Evolutionary conservation across 768 basidiomycete species (phyloP).

Genomic region (Tricholoma hemisulphureum): DNA sequence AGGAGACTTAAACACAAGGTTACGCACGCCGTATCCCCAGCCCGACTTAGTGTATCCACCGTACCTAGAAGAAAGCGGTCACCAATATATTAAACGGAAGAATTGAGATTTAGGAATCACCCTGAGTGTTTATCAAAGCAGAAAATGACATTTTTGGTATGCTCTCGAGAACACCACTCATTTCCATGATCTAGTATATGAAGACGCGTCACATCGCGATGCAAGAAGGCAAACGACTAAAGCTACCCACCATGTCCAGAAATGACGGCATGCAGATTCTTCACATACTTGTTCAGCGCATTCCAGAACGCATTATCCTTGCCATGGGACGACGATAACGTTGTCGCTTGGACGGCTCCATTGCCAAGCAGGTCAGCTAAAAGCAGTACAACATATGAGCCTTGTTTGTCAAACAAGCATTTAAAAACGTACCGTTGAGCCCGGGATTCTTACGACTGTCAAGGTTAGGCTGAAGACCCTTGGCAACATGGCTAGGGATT

Average conservation of each 20-base stretch:
- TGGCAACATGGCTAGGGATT: slow-evolving; percentile 34
- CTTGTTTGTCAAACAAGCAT: neutral
- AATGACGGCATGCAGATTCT: slow-evolving; percentile 64
- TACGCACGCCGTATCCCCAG: slow-evolving; percentile 69
- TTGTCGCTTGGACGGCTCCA: slow-evolving; percentile 63
- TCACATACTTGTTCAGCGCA: slow-evolving; percentile 53
- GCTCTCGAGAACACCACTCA: slow-evolving; percentile 76
- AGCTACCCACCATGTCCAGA: slow-evolving; percentile 62
- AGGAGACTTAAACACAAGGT: slow-evolving; percentile 55
- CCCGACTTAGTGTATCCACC: slow-evolving; percentile 53
- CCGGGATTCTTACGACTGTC: slow-evolving; percentile 40
- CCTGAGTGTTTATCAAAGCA: slow-evolving; percentile 81
- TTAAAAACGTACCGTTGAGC: slow-evolving; percentile 35
- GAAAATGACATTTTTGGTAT: slow-evolving; percentile 59
- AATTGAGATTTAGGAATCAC: slow-evolving; percentile 29
- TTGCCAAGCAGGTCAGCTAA: slow-evolving; percentile 49
- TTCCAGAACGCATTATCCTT: slow-evolving; percentile 65
- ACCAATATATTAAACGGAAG: neutral
- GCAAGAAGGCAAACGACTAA: neutral
- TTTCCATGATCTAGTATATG: slow-evolving; percentile 68
- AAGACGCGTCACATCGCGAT: neutral
- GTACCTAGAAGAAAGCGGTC: slow-evolving; percentile 42
- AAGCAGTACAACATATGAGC: neutral
- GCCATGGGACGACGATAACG: slow-evolving; percentile 32
- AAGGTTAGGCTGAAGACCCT: slow-evolving; percentile 35